Evolutionary conservation across 805 yeast genomes (phyloP).

Genomic region (Candida krabiensis): DNA sequence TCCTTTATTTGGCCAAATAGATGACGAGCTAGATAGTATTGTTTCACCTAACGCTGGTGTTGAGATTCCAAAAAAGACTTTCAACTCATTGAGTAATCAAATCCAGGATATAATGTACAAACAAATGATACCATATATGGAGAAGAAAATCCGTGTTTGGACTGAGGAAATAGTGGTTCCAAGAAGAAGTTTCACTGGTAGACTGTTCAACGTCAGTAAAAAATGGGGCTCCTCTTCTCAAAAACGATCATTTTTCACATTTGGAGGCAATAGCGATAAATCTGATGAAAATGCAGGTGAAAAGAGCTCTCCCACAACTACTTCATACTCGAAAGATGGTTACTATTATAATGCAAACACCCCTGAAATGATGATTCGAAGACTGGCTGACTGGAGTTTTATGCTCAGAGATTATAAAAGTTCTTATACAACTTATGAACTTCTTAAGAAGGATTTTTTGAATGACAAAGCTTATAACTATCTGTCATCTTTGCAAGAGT

Average conservation of each 20-base stretch:
- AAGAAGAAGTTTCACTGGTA: slow-evolving; percentile 70
- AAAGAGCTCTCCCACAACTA: slow-evolving; percentile 5
- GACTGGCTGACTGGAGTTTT: slow-evolving; percentile 89
- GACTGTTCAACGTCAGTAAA: slow-evolving; percentile 63
- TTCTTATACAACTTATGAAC: slow-evolving; percentile 81
- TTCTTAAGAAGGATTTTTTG: slow-evolving; percentile 73
- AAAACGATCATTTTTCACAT: slow-evolving; percentile 33
- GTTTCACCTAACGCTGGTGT: slow-evolving; percentile 2
- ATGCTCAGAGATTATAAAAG: slow-evolving; percentile 87
- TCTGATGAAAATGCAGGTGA: slow-evolving; percentile 3
- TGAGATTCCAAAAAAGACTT: slow-evolving; percentile 18
- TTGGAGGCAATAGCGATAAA: slow-evolving; percentile 21
- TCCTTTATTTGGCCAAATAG: slow-evolving; percentile 40
- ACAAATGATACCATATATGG: slow-evolving; percentile 79
- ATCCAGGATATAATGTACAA: slow-evolving; percentile 49
- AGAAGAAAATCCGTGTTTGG: slow-evolving; percentile 76
- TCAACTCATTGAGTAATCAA: slow-evolving; percentile 34
- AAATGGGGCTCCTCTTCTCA: slow-evolving; percentile 46
- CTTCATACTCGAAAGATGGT: slow-evolving; percentile 46
- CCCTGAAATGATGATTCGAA: slow-evolving; percentile 72
- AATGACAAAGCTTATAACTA: slow-evolving; percentile 79
- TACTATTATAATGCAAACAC: slow-evolving; percentile 62
- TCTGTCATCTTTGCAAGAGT: slow-evolving; percentile 84
- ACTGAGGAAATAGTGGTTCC: slow-evolving; percentile 79
- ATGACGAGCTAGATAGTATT: slow-evolving; percentile 41